Evolutionary conservation across 352 stramenopile genomes (phyloP).

Genomic region (Pythium dissotocum): DNA sequence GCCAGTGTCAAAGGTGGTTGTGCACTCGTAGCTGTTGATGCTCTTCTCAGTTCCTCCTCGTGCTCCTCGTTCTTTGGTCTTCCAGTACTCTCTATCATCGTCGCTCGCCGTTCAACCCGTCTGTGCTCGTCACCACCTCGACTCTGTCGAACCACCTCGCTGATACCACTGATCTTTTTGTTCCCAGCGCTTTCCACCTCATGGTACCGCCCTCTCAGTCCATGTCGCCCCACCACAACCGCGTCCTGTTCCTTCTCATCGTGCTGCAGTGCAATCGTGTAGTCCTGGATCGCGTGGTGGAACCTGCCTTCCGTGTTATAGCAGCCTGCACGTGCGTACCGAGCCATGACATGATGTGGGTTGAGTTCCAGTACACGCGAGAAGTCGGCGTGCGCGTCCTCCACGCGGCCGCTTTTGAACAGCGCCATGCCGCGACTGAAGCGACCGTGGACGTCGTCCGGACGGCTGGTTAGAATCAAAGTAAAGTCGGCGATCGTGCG

Average conservation of each 20-base stretch:
- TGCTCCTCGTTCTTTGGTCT: neutral
- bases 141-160: neutral
- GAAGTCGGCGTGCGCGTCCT: slow-evolving; percentile 66
- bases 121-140: neutral
- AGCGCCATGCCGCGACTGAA: slow-evolving; percentile 79
- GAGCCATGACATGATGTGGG: slow-evolving; percentile 77
- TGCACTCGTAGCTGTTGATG: neutral
- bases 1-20: neutral
- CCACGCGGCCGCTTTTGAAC: slow-evolving; percentile 54
- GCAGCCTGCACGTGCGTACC: slow-evolving; percentile 67
- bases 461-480: slow-evolving; percentile 41
- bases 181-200: neutral
- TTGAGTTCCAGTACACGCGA: slow-evolving; percentile 62
- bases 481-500: slow-evolving; percentile 58
- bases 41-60: neutral
- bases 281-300: slow-evolving; percentile 73
- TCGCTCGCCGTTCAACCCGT: neutral
- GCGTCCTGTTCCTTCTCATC: slow-evolving; percentile 48
- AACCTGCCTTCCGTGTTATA: slow-evolving; percentile 75
- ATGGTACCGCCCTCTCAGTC: neutral
- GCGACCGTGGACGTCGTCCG: slow-evolving; percentile 59
- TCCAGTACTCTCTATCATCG: neutral
- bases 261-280: slow-evolving; percentile 66
- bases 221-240: neutral
- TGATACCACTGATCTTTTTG: neutral